Evolutionary conservation across 2,329 filamentous ascomycete species (phyloP).

Genomic region (Trichophyton schoenleinii): DNA sequence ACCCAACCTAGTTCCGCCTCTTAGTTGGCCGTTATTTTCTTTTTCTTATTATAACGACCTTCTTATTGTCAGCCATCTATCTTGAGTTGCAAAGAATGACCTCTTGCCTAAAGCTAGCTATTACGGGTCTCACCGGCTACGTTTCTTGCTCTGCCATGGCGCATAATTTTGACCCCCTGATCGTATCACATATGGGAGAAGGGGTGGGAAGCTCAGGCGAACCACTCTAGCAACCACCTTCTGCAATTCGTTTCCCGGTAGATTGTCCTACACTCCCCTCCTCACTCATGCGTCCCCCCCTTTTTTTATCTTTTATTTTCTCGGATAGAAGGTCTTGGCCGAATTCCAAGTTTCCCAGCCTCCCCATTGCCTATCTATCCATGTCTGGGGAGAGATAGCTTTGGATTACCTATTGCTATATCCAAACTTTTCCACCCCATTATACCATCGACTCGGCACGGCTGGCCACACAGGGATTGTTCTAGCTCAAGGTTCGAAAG

Average conservation of each 20-base stretch:
- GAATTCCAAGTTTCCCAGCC: neutral
- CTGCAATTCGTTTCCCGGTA: neutral
- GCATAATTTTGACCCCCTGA: neutral
- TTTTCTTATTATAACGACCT: neutral
- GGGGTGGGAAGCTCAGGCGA: neutral
- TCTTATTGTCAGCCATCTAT: neutral
- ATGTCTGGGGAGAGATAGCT: too few species aligned
- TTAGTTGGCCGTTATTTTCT: neutral
- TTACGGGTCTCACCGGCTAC: neutral
- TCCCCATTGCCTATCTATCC: too few species aligned
- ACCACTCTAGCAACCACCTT: neutral
- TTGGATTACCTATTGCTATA: neutral
- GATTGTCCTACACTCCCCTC: neutral
- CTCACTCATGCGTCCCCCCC: neutral
- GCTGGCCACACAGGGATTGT: neutral
- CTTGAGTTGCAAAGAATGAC: neutral
- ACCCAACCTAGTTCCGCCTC: neutral
- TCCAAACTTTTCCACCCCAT: neutral
- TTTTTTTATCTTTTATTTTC: neutral
- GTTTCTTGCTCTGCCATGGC: neutral
- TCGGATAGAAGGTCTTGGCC: conserved; percentile 5
- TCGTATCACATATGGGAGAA: conserved; percentile 3
- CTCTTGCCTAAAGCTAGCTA: neutral
- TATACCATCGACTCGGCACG: neutral
- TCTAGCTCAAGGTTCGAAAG: neutral